Evolutionary conservation across 2,329 filamentous ascomycete genomes (phyloP).

Genomic region (Myriosclerotinia curreyana): DNA sequence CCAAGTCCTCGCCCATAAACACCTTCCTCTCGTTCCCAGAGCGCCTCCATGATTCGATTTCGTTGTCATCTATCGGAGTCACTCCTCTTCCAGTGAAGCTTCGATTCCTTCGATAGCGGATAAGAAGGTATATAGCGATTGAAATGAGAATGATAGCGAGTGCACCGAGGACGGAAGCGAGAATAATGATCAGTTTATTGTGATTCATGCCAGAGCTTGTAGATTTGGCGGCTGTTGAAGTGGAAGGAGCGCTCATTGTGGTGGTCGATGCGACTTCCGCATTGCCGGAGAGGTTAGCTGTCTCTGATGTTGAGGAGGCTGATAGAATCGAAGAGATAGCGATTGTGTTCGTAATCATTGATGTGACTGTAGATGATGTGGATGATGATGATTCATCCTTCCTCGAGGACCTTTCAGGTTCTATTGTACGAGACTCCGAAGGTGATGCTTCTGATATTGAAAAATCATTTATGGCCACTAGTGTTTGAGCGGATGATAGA

Average conservation of each 20-base stretch:
- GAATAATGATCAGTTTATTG: slow-evolving; percentile 32
- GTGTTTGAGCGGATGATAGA: slow-evolving; percentile 20
- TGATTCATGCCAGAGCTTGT: slow-evolving; percentile 23
- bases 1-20: slow-evolving; percentile 2
- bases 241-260: slow-evolving; percentile 22
- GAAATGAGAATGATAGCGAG: slow-evolving; percentile 32
- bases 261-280: slow-evolving; percentile 16
- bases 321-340: slow-evolving; percentile 27
- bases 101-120: slow-evolving; percentile 33
- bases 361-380: slow-evolving; percentile 21
- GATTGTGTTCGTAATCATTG: slow-evolving; percentile 26
- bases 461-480: slow-evolving; percentile 15
- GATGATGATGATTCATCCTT: slow-evolving; percentile 19
- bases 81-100: slow-evolving; percentile 53
- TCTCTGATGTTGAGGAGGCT: slow-evolving; percentile 16
- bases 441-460: slow-evolving; percentile 8
- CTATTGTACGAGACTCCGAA: neutral
- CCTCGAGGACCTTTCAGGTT: neutral
- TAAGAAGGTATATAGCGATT: slow-evolving; percentile 28
- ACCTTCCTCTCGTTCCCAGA: slow-evolving; percentile 23
- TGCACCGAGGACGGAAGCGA: slow-evolving; percentile 34
- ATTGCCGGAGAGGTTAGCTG: slow-evolving; percentile 10
- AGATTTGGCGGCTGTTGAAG: slow-evolving; percentile 23
- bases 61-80: slow-evolving; percentile 62
- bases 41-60: slow-evolving; percentile 60